Evolutionary conservation across 164 flowering plant genomes (phyloP).

Genomic region (Akebia trifoliata): DNA sequence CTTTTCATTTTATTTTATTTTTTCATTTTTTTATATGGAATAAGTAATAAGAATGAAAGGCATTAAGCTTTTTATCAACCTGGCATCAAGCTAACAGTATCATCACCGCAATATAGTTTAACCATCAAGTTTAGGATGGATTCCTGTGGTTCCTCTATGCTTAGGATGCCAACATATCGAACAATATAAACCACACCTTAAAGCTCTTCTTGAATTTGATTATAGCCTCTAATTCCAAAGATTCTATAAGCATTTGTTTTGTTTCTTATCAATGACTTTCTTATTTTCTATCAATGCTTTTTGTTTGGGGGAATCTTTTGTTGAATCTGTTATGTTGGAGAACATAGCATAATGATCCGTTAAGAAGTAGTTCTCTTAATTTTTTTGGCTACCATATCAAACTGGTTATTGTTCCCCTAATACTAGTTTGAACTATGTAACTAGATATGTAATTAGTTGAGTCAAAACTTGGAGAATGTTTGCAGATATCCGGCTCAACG

Average conservation of each 20-base stretch:
- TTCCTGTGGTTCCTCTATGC: no score
- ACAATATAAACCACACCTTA: neutral
- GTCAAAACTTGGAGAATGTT: constrained; percentile 7
- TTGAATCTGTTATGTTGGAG: neutral
- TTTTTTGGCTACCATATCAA: neutral
- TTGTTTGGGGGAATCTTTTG: neutral
- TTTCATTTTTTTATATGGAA: no score
- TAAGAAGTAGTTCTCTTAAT: neutral
- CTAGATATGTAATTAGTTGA: neutral
- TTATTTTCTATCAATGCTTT: neutral
- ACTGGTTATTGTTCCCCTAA: neutral
- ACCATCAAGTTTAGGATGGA: no score
- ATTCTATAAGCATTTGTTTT: neutral
- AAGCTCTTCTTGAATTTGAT: neutral
- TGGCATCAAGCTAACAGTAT: no score
- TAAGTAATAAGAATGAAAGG: no score
- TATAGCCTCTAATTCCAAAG: neutral
- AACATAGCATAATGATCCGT: neutral
- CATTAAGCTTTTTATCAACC: no score
- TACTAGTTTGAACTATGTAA: no score
- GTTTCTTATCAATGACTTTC: neutral
- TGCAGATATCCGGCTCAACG: constrained; percentile 78
- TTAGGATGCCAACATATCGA: no score
- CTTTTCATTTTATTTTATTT: no score
- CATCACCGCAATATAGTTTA: no score